Percentiles rank a stretch among this genome's conserved stretches.
Conservation (phyloP, 345 rosid species). For the Linum trigynum region DNA sequence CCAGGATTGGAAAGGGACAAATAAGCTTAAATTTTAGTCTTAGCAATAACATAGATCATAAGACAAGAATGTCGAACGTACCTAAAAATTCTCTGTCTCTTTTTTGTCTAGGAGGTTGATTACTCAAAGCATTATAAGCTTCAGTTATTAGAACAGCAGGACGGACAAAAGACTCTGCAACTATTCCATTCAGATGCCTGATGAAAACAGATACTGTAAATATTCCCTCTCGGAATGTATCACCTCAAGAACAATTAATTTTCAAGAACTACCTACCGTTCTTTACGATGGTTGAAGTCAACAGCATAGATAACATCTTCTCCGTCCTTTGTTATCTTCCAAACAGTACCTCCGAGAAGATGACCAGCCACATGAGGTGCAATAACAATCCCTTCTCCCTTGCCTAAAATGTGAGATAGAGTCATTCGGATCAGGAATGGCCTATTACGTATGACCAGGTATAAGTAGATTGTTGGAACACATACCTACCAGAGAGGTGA, state of each 20-base stretch:
- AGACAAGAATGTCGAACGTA: slow-evolving; percentile 16
- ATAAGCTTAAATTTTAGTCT: not conserved
- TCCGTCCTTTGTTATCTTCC: slow-evolving; percentile 98
- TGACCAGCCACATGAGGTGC: slow-evolving; percentile 96
- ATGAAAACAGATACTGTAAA: slow-evolving; percentile 15
- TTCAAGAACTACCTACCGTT: slow-evolving; percentile 40
- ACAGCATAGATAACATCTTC: slow-evolving; percentile 97
- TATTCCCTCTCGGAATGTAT: not conserved
- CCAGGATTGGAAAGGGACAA: not conserved
- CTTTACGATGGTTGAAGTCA: slow-evolving; percentile 92
- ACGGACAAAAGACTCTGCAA: slow-evolving; percentile 76
- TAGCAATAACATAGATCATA: not conserved
- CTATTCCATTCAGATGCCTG: slow-evolving; percentile 99
- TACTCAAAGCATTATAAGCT: slow-evolving; percentile 83
- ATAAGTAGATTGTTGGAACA: not conserved
- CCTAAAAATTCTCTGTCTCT: slow-evolving; percentile 79
- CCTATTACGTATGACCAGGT: not conserved
- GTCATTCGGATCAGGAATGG: not conserved
- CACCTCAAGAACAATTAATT: slow-evolving; percentile 9
- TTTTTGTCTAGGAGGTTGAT: slow-evolving; percentile 68
- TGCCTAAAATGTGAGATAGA: slow-evolving; percentile 34
- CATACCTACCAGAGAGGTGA: slow-evolving; percentile 66
- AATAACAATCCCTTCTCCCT: slow-evolving; percentile 95
- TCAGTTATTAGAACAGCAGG: slow-evolving; percentile 97
- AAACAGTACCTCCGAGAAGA: slow-evolving; percentile 85